A percentile compares a stretch with the other conserved stretches of the same genome.
Conservation (phyloP, 768 basidiomycete genomes). For the Pilatotrama ljubarskyi region DNA sequence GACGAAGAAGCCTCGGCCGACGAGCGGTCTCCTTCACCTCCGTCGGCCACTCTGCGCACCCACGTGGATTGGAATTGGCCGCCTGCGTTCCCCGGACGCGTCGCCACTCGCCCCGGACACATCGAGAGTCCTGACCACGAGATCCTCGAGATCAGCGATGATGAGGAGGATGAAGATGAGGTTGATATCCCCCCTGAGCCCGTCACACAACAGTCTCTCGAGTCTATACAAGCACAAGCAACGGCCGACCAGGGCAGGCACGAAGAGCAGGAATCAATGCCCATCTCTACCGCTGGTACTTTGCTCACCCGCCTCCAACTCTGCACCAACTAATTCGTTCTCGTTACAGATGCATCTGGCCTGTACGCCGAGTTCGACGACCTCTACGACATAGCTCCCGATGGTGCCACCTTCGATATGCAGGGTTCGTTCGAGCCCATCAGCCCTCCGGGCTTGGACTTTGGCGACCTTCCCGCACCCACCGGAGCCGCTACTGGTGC, state of each 20-base stretch:
- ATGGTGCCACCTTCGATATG: not conserved
- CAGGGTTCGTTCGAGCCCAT: constrained; percentile 20
- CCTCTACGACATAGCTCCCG: constrained; percentile 6
- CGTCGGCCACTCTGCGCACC: constrained; percentile 10
- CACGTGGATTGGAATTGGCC: constrained; percentile 40
- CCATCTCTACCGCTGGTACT: not conserved
- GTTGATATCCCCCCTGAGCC: not conserved
- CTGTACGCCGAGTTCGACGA: constrained; percentile 8
- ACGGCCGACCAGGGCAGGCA: not conserved
- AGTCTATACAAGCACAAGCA: not conserved
- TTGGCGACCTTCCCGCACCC: constrained; percentile 21
- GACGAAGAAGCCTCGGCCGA: not conserved
- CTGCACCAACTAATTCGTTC: not conserved
- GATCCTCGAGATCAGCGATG: constrained; percentile 28
- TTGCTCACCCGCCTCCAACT: not conserved
- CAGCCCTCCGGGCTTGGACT: constrained; percentile 11
- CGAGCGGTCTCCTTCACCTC: constrained; percentile 13
- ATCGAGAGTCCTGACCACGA: constrained; percentile 17
- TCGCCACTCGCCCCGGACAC: constrained; percentile 25
- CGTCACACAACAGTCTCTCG: not conserved
- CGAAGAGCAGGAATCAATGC: not conserved
- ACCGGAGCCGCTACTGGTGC: not conserved
- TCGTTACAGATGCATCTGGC: not conserved
- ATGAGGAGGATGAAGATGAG: constrained; percentile 24
- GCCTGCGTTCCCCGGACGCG: constrained; percentile 34